Conservation (phyloP, 495 filamentous ascomycete genomes). For the Penicillium robsamsonii region DNA sequence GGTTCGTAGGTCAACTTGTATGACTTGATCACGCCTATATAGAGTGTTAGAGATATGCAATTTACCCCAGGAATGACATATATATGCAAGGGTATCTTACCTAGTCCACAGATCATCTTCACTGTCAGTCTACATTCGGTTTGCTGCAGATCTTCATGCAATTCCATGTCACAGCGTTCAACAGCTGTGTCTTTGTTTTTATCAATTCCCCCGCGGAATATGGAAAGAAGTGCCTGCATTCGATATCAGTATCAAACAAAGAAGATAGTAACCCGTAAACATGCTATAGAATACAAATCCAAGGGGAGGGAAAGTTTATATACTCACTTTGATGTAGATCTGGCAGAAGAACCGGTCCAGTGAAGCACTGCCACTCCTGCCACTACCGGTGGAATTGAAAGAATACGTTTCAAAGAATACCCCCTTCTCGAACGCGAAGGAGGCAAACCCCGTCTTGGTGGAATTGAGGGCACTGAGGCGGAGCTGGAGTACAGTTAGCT, state of each 20-base stretch:
- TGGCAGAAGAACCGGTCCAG: constrained; percentile 68
- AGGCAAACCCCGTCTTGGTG: constrained; percentile 90
- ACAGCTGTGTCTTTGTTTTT: constrained; percentile 74
- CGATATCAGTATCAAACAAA: not conserved
- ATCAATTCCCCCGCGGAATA: constrained; percentile 68
- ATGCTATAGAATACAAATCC: not conserved
- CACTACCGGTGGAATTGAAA: constrained; percentile 22
- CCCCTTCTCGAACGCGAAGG: constrained; percentile 67
- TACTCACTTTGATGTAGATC: constrained; percentile 63
- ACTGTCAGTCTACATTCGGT: constrained; percentile 77
- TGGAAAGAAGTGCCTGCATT: constrained; percentile 64
- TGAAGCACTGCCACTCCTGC: constrained; percentile 18
- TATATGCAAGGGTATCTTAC: constrained; percentile 42
- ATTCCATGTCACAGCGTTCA: constrained; percentile 80
- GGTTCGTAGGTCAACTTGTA: constrained; percentile 91
- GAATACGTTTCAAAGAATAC: constrained; percentile 81
- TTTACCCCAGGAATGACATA: not conserved
- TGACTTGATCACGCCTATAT: constrained; percentile 77
- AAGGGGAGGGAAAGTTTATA: not conserved
- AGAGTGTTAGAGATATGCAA: constrained; percentile 5
- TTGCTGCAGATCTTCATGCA: constrained; percentile 70
- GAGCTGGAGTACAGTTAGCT: constrained; percentile 51
- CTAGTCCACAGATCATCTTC: constrained; percentile 81
- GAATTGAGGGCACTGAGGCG: constrained; percentile 80
- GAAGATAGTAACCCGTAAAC: not conserved